Base-by-base conservation (phyloP, 2,329 filamentous ascomycete genomes). In the Xylogone sp. region DNA sequence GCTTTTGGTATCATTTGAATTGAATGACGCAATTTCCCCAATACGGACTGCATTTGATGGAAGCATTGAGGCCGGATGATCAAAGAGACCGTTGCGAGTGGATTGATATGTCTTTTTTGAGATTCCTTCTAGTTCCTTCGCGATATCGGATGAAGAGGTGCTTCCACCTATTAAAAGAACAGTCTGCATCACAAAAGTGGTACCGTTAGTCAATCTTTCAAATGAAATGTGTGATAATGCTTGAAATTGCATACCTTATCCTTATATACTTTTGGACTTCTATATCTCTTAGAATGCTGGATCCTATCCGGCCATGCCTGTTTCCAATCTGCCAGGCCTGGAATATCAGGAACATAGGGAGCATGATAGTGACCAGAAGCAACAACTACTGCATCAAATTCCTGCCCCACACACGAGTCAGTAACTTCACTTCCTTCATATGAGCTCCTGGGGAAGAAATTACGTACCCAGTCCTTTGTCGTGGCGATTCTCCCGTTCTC, bases 221-320 rank as follows among this genome's bases (percentile, higher is more conserved):
- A 13, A 39, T 16, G 13, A 16, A 20, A 18, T 34, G n/a, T 42
- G 46, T 39, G 42, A 72, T 65, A 49, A 77, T 71, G 2, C 68
- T 65, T 2, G 69, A 68, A 2, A 78, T 73, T 39, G 77, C 69
- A 2, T 70, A 59, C 1, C 51, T 84, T 81, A 31, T 72, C 75
- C 3, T 64, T 64, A 59, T 83, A 90, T 1, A 71, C 62, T 16
- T 82, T 74, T 0, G 88, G 80, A 0, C 70, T 76, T 8, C 88
- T 79, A 60, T 90, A 94, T 55, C 79, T 79, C 63, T 91, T 93
- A 0, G 88, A 90, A 62, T 89, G 86, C 3, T 74, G 75, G 19
- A 89, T 75, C 3, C 69, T 61, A 0, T 70, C 71, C 0, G 81
- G 78, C 55, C 79, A 82, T 3, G 62, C 59, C 10, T 65, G 48